Evolutionary conservation across 352 stramenopile genomes (phyloP).

Genomic region (Pelagophyceae sp.): DNA sequence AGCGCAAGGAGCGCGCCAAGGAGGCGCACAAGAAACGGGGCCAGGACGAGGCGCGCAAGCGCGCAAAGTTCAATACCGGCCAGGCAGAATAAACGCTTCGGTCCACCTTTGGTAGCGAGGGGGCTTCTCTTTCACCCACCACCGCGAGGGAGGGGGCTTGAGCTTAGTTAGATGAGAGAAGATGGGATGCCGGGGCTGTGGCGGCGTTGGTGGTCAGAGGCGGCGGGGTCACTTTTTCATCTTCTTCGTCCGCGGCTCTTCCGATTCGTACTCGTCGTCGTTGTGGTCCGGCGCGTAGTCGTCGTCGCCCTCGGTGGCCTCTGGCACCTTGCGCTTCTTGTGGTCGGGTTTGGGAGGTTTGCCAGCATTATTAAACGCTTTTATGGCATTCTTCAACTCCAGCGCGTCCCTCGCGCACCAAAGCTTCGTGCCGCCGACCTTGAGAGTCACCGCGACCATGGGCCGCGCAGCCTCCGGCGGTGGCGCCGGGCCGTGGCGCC

Average conservation of each 20-base stretch:
- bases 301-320: no score
- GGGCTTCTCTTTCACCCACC: neutral
- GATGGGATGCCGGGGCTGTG: no score
- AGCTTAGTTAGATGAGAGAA: no score
- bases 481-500: no score
- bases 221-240: no score
- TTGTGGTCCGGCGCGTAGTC: no score
- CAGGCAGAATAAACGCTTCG: neutral
- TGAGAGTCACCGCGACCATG: neutral
- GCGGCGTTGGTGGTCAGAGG: no score
- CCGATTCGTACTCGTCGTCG: no score
- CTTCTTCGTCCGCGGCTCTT: no score
- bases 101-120: neutral
- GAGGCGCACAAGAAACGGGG: neutral
- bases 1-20: neutral
- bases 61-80: neutral
- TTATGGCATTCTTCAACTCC: neutral
- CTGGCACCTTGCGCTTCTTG: no score
- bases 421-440: neutral
- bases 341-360: no score
- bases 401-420: neutral
- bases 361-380: no score
- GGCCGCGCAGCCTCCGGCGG: neutral
- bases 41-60: neutral
- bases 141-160: neutral